Percentiles rank a stretch among this genome's conserved stretches.
Evolutionary conservation across 805 yeast genomes (phyloP).

Genomic region (Brettanomyces bruxellensis): DNA sequence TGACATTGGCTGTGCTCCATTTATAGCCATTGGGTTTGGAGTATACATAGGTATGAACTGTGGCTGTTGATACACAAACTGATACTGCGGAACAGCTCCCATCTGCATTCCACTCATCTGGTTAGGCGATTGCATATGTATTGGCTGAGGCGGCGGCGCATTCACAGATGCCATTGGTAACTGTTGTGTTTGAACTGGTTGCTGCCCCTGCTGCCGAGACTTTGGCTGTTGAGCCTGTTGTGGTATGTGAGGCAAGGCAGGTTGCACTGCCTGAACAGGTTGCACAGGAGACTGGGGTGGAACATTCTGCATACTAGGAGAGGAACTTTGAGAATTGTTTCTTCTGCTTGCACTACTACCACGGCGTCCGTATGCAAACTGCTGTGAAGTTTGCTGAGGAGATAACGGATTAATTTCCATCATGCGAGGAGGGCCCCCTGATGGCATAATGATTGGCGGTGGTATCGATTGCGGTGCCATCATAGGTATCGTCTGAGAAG

Average conservation of each 20-base stretch:
- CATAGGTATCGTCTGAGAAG: slow-evolving; percentile 10
- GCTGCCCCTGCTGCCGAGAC: slow-evolving; percentile 3
- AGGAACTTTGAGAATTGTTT: background rate
- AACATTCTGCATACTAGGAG: background rate
- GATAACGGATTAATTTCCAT: slow-evolving; percentile 11
- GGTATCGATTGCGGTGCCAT: slow-evolving; percentile 12
- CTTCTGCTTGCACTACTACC: background rate
- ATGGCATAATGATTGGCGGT: slow-evolving; percentile 5
- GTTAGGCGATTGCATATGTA: background rate
- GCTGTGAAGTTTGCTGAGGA: slow-evolving; percentile 8
- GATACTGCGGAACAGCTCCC: slow-evolving; percentile 1
- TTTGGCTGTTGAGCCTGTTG: slow-evolving; percentile 1
- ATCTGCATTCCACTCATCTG: slow-evolving; percentile 3
- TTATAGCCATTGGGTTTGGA: slow-evolving; percentile 6
- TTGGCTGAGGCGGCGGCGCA: background rate
- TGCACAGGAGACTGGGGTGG: background rate
- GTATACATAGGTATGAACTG: slow-evolving; percentile 4
- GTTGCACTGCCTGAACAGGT: background rate
- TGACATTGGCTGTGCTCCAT: slow-evolving; percentile 1
- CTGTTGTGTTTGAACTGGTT: background rate
- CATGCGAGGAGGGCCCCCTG: slow-evolving; percentile 9
- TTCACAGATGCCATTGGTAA: background rate
- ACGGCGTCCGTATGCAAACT: slow-evolving; percentile 2
- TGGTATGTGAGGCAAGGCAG: background rate
- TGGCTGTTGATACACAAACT: slow-evolving; percentile 2